phyloP scores from a whole-genome alignment of 2,329 filamentous ascomycete genomes.

The Sporothrix humicola region DNA sequence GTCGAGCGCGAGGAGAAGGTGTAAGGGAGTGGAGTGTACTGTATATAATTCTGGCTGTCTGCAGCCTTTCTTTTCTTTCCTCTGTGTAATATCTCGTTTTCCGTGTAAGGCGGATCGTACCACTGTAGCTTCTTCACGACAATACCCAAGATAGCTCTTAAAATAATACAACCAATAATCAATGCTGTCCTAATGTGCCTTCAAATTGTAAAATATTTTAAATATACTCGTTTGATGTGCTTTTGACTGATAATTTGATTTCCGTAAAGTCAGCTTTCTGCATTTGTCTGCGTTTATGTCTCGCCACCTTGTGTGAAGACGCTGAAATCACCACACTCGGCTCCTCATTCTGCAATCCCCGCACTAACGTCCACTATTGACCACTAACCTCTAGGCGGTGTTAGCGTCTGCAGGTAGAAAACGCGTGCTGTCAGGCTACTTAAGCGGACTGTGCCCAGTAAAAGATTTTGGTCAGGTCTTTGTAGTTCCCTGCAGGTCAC shows the following conservation, averaged over 20 bases:
- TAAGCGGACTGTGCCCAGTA: background rate
- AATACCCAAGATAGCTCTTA: constrained; percentile 2
- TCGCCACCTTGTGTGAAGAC: background rate
- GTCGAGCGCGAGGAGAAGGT: constrained; percentile 29
- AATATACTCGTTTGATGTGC: background rate
- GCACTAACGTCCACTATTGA: background rate
- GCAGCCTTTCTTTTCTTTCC: background rate
- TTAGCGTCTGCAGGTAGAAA: background rate
- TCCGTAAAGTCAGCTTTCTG: background rate
- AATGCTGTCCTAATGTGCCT: too few species aligned
- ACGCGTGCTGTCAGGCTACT: background rate
- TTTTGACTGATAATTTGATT: background rate
- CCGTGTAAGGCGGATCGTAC: background rate
- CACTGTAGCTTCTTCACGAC: background rate
- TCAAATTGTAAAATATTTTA: background rate
- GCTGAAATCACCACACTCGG: background rate
- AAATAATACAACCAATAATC: background rate
- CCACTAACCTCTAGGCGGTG: background rate
- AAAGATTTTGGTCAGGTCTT: background rate
- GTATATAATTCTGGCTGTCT: background rate
- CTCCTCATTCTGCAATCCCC: background rate
- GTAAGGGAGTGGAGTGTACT: background rate
- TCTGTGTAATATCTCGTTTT: too few species aligned
- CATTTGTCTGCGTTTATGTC: background rate
- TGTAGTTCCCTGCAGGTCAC: background rate